phyloP scores from a whole-genome alignment of 306 rosid genomes.

The Rosa rugosa region DNA sequence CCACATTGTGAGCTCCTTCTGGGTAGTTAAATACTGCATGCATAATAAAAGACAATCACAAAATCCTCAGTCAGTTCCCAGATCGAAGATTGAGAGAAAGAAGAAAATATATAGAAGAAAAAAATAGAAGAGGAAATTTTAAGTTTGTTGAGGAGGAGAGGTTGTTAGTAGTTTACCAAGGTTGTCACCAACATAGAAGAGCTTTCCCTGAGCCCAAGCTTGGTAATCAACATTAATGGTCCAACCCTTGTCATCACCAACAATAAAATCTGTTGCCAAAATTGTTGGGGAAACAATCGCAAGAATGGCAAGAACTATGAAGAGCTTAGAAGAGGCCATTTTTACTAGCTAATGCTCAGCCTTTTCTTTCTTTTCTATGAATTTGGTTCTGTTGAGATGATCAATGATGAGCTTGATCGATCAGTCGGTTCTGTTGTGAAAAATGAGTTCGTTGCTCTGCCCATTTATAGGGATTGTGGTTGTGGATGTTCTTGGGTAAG shows the following conservation, averaged over 20 bases:
- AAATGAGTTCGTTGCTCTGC: not conserved
- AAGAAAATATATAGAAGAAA: not conserved
- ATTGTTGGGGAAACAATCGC: conserved; percentile 18
- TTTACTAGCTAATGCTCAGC: not conserved
- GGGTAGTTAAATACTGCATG: conserved; percentile 40
- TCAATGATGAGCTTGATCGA: not conserved
- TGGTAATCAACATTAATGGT: conserved; percentile 26
- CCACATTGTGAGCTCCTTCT: conserved; percentile 32
- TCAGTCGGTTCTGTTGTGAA: not conserved
- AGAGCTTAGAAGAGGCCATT: conserved; percentile 27
- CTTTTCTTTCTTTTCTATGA: too few species aligned
- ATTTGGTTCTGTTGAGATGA: too few species aligned
- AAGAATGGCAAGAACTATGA: conserved; percentile 15
- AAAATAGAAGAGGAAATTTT: not conserved
- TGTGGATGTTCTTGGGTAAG: not conserved
- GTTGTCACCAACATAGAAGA: conserved; percentile 36
- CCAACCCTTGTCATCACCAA: conserved; percentile 41
- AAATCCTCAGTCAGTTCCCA: not conserved
- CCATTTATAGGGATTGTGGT: not conserved
- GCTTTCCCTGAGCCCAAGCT: conserved; percentile 33
- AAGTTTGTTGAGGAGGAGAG: not conserved
- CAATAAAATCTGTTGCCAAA: conserved; percentile 26
- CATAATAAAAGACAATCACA: not conserved
- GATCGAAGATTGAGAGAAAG: not conserved
- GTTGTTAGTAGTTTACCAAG: conserved; percentile 18